Evolutionary conservation across 139 green algal species (phyloP), one percentile per base, ranked within the genome.

Genomic region (Chlamydomonas urium): DNA sequence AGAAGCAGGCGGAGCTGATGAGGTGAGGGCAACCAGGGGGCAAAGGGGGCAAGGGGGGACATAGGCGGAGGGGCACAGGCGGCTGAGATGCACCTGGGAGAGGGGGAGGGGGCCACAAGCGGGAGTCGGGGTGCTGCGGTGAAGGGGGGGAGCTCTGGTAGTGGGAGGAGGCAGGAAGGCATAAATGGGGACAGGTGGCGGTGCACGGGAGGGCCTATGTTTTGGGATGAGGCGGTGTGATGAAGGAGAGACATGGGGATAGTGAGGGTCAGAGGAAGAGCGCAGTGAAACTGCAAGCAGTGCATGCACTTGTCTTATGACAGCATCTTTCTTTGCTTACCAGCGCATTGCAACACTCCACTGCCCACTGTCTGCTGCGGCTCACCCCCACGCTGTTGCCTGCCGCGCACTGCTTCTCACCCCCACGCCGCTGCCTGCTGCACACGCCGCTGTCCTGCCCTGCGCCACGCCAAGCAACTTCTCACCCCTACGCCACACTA

Each of bases 1-100:
- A 89, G 72, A 67, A 71, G 17, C 72, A 91, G 70, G 90, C 89
- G 19, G 87, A 94, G 60, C 65, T 82, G 33, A 76, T 83, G 59
- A 79, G 76, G 76, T 82, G 66, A 34, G 21, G n/a, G n/a, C 45
- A 56, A 56, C 17, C 17, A 56, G 21, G 17, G 45, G 45, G 45
- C 45, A 56, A n/a, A n/a, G n/a, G n/a, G n/a, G n/a, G n/a, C 48
- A 17, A 17, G 19, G 14, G 19, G 42, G 42, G 42, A 17, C 42
- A 17, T 50, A 17, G 14, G 42, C 42, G 42, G 14, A 50, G 47
- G 65, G 34, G n/a, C 47, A 23, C 34, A 35, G 45, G n/a, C n/a
- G n/a, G n/a, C n/a, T n/a, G n/a, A n/a, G n/a, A n/a, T n/a, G 42
- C 35, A 37, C n/a, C 26, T 17, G 59, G 33, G 10, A 38, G n/a